Evolutionary conservation across 805 yeast species (phyloP), one percentile per base, ranked within the genome.

Genomic region (Candida ficus): DNA sequence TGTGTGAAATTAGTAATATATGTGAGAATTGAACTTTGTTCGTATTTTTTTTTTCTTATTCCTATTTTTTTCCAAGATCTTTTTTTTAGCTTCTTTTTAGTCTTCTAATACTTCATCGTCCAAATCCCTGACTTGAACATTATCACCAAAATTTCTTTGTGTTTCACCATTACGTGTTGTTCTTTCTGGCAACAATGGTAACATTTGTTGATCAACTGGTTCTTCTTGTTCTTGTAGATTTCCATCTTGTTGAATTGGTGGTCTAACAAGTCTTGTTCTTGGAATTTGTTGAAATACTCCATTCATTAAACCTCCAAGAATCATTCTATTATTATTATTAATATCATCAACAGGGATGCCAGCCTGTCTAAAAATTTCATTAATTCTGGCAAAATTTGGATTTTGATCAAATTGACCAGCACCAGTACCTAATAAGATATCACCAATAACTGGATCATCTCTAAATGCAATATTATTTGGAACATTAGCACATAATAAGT

Each of bases 401-500:
- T 20, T 32, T 26, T 23, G 30, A 16, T 27, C 29, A 13, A 40
- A 27, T n/a, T 39, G 33, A 13, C 16, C n/a, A 20, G 8, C 14
- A 18, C 33, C 33, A 11, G 21, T 19, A 18, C 14, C 22, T 29
- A 29, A 12, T 32, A 22, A n/a, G 18, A 13, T 20, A 13, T 21
- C 33, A 21, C 25, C 23, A n/a, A 10, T 16, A 21, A 16, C 7
- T 20, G 17, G 14, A 13, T 23, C 27, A 6, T 30, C 35, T 18
- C 18, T 26, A n/a, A 29, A 10, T 10, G 20, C 12, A 17, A 17
- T 11, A 14, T 33, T 29, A 19, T 25, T 18, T 5, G n/a, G 38
- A 7, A 17, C 30, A 31, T 36, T 38, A 23, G 35, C 14, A 28
- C 16, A 47, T 22, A 65, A 33, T 31, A 60, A 60, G 54, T 73